Evolutionary conservation across 2,329 filamentous ascomycete species (phyloP).

Genomic region (Aureobasidium sp.): DNA sequence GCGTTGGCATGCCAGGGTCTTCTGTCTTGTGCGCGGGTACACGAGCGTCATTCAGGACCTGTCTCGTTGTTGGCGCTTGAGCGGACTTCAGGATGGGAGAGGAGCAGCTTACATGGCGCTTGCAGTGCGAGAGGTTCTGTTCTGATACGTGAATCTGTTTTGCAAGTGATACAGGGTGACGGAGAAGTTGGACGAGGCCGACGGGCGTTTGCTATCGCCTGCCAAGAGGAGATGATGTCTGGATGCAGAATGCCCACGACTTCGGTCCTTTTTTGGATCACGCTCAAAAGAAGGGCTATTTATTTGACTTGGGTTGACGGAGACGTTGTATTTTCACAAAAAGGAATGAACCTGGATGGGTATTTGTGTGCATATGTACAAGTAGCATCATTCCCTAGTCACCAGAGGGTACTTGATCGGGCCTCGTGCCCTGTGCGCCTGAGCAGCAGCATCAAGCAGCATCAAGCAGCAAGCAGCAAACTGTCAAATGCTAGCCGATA

Average conservation of each 20-base stretch:
- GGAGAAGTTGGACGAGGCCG: background rate
- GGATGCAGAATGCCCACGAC: background rate
- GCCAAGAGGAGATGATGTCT: slow-evolving; percentile 9
- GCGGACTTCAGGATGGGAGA: background rate
- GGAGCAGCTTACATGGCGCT: background rate
- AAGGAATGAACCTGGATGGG: no score
- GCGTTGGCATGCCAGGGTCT: slow-evolving; percentile 14
- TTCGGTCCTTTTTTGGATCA: background rate
- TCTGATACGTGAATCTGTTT: background rate
- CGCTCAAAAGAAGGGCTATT: background rate
- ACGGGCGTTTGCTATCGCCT: background rate
- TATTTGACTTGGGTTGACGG: no score
- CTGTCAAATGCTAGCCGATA: background rate
- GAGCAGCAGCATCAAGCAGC: no score
- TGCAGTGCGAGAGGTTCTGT: background rate
- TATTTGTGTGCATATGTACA: background rate
- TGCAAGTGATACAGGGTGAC: background rate
- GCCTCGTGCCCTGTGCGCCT: slow-evolving; percentile 10
- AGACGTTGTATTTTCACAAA: no score
- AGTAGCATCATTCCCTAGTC: background rate
- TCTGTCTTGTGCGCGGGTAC: background rate
- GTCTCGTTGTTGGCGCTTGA: background rate
- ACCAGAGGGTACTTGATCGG: background rate
- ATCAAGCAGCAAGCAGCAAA: background rate
- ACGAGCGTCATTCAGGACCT: background rate